Evolutionary conservation across 192 early-diverging fungal species (phyloP).

Genomic region (Rhizophagus clarus): DNA sequence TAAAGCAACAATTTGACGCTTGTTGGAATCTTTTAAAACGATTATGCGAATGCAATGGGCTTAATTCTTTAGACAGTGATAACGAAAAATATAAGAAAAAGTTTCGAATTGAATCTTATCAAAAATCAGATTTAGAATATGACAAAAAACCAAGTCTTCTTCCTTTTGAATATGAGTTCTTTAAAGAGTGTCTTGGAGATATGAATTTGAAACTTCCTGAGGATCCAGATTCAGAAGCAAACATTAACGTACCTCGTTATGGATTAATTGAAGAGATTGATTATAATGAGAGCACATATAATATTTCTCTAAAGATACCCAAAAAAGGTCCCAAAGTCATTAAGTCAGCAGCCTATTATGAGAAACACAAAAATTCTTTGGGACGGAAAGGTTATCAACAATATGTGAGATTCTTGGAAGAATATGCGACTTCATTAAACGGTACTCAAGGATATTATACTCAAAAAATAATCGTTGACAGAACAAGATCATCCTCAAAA

Average conservation of each 20-base stretch:
- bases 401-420: constrained; percentile 15
- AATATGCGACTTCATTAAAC: constrained; percentile 28
- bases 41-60: background rate
- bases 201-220: constrained; percentile 8
- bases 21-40: background rate
- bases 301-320: background rate
- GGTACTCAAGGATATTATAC: constrained; percentile 2
- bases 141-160: background rate
- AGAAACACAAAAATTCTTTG: background rate
- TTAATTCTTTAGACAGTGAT: background rate
- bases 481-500: too few species aligned
- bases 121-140: background rate
- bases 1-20: constrained; percentile 18
- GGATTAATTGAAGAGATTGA: background rate
- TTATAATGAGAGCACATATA: background rate
- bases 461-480: background rate
- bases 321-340: background rate
- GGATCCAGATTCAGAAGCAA: background rate
- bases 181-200: constrained; percentile 12
- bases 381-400: constrained; percentile 15
- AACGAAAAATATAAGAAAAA: background rate
- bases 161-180: constrained; percentile 12
- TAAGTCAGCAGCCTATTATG: background rate
- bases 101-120: background rate
- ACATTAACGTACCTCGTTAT: background rate